Evolutionary conservation across 106 monocot genomes (phyloP).

Genomic region (Triglochin maritima): DNA sequence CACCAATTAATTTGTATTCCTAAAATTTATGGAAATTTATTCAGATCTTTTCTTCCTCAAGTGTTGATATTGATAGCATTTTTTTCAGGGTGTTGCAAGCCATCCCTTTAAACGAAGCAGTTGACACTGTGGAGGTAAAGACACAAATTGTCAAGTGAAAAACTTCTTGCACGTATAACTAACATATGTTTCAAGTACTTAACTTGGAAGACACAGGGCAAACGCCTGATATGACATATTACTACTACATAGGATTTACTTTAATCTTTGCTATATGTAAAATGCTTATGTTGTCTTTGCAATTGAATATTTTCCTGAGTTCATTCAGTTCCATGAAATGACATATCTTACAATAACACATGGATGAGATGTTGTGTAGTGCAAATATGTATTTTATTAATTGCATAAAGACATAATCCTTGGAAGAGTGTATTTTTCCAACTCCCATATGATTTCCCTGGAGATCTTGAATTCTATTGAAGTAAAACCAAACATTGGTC

Average conservation of each 20-base stretch:
- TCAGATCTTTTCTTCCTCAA: not conserved
- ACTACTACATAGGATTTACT: not conserved
- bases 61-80: not conserved
- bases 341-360: no score
- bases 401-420: no score
- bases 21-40: no score
- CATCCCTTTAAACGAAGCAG: conserved; percentile 94
- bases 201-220: not conserved
- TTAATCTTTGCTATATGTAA: not conserved
- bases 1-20: no score
- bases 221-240: not conserved
- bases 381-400: no score
- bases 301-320: not conserved
- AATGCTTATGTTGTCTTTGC: not conserved
- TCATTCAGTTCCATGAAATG: no score
- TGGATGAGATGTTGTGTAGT: no score
- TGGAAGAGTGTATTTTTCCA: no score
- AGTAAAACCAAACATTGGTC: no score
- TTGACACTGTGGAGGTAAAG: conserved; percentile 87
- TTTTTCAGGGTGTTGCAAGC: conserved; percentile 80
- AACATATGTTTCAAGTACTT: not conserved
- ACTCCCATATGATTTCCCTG: no score
- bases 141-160: not conserved
- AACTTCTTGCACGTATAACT: not conserved
- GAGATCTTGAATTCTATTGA: no score